Evolutionary conservation across 805 yeast genomes (phyloP).

Genomic region (Pichia exigua): DNA sequence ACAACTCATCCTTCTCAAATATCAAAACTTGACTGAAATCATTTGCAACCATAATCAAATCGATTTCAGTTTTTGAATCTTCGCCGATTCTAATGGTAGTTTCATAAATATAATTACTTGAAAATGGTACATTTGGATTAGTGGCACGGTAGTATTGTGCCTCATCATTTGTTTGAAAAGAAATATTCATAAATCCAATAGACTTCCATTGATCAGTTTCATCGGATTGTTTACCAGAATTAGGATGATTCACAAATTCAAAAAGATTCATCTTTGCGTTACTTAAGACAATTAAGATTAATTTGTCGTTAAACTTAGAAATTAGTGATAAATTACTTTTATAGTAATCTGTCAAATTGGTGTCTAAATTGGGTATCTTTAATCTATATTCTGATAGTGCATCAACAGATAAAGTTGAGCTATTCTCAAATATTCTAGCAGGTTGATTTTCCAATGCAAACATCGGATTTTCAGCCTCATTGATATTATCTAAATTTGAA

Average conservation of each 20-base stretch:
- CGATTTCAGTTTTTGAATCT: neutral
- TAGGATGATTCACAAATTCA: neutral
- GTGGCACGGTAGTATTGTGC: neutral
- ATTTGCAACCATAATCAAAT: neutral
- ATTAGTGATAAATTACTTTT: conserved; percentile 1
- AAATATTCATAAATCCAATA: neutral
- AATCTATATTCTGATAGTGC: neutral
- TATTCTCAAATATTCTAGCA: neutral
- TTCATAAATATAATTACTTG: conserved; percentile 1
- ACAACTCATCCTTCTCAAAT: neutral
- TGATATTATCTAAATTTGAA: neutral
- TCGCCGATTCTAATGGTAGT: neutral
- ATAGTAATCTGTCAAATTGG: neutral
- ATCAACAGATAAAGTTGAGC: neutral
- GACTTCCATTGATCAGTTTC: neutral
- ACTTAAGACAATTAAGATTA: neutral
- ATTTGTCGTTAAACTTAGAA: neutral
- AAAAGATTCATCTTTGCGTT: neutral
- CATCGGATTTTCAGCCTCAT: conserved; percentile 2
- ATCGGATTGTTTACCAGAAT: neutral
- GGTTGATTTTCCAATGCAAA: conserved; percentile 5
- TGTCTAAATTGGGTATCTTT: neutral
- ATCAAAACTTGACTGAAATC: conserved; percentile 2
- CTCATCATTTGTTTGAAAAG: neutral
- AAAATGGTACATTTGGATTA: neutral